Evolutionary conservation across 225 moss, liverwort and hornwort genomes (phyloP).

Genomic region (Pseudoscleropodium purum): DNA sequence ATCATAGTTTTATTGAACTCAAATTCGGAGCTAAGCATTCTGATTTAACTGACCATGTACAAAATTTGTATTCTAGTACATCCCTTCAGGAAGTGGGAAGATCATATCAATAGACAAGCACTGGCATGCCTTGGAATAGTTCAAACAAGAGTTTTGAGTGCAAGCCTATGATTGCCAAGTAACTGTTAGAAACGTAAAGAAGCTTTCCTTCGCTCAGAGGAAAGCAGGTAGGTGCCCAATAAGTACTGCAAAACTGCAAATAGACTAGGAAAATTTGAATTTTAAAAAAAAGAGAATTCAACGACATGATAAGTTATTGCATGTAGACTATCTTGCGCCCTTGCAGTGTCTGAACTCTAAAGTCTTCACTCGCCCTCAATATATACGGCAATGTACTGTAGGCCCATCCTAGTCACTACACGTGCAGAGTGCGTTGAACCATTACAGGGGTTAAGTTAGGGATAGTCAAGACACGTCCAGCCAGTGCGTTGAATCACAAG

Average conservation of each 20-base stretch:
- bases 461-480: background rate
- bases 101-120: background rate
- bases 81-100: background rate
- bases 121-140: background rate
- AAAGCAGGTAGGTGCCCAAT: background rate
- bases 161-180: background rate
- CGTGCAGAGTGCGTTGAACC: background rate
- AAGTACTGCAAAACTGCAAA: background rate
- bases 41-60: background rate
- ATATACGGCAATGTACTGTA: background rate
- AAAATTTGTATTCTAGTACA: background rate
- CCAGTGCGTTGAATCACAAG: background rate
- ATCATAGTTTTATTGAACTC: background rate
- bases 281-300: background rate
- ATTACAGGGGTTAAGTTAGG: background rate
- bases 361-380: too few relatives aligned
- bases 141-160: background rate
- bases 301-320: background rate
- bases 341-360: background rate
- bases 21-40: background rate
- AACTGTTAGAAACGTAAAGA: background rate
- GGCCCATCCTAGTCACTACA: background rate
- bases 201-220: background rate
- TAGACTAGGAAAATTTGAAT: background rate
- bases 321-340: background rate